Base-by-base conservation (phyloP, 2,329 filamentous ascomycete species). In the Pseudovirgaria hyperparasitica region DNA sequence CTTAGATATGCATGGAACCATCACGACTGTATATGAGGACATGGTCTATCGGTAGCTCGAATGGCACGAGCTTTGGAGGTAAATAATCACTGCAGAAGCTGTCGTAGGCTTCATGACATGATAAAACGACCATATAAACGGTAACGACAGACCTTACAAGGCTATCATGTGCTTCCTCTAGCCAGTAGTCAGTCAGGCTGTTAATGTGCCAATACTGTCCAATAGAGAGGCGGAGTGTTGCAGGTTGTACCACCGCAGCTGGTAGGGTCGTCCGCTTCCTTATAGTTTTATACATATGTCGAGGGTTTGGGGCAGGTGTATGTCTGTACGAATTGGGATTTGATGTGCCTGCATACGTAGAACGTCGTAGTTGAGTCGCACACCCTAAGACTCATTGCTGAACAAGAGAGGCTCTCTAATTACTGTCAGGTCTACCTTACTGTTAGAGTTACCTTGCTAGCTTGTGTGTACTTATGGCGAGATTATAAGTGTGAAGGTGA, bases 381-480 rank as follows among this genome's bases (percentile, higher is more conserved):
- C 17, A 29, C 25, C 22, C 17, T 29, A 25, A 25, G 25, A 29
- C 28, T 30, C 27, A 23, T 25, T 23, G 16, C 21, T 20, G 25
- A 28, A 19, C 14, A 28, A 28, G 18, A 12, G 17, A 7, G 13
- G 19, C 15, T 28, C 18, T 31, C 19, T 14, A 19, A 28, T n/a
- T 28, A 10, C 29, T 23, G 16, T 27, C 27, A 31, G 19, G 17
- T 26, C 28, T 31, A 28, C 29, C 21, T n/a, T 28, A 10, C 29
- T 23, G 16, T 27, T 31, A 31, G 19, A 20, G 25, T 31, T 31
- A 28, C 29, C 21, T 24, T 31, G 12, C 29, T 29, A 29, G 13
- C 22, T 25, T 25, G 19, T n/a, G n/a, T n/a, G 12, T 18, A 9
- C 6, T 29, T 10, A n/a, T 13, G 11, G 6, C 22, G 7, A 6